Evolutionary conservation across 805 yeast species (phyloP), one percentile per base, ranked within the genome.

Genomic region (Yamadazyma ubonensis): DNA sequence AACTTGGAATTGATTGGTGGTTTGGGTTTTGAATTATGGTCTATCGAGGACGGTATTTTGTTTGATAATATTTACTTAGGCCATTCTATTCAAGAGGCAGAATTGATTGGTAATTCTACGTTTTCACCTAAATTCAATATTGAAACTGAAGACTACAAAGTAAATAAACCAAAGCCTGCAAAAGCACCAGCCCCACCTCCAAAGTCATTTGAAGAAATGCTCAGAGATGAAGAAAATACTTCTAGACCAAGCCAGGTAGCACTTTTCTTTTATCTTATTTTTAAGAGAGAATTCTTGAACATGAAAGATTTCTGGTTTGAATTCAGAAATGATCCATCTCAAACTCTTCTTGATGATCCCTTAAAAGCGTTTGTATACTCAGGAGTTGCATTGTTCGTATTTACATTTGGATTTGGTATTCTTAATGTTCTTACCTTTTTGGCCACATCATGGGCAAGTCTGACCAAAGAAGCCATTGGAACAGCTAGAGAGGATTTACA

Each of bases 51-150:
- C 30, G 77, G 85, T 36, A 76, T 88, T 36, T 51, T 86, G 58
- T 86, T 89, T 57, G 87, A 87, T 59, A 86, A 89, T 64, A 78
- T 89, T 45, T 90, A 89, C 58, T 59, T 89, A 45, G 96, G 96
- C 21, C 90, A 86, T 56, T 79, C 86, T 1, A 67, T 89, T n/a
- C 69, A 65, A 27, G 96, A 89, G 55, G 96, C 96, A 9, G 96
- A 90, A 66, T 41, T 55, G 7, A 70, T 89, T 48, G 97, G 96
- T 22, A 89, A 90, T 57, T 60, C 65, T 6, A 88, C 96, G 0
- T 89, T 77, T 59, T 50, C 61, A 23, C 71, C 77, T 17, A 83
- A 83, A 58, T 59, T 62, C 16, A 67, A 64, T 11, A 48, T 79
- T 30, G 89, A 83, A 58, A 65, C 65, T 36, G 57, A 58, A 18